phyloP scores from a whole-genome alignment of 2,329 filamentous ascomycete genomes.

The Coniochaeta hoffmannii region DNA sequence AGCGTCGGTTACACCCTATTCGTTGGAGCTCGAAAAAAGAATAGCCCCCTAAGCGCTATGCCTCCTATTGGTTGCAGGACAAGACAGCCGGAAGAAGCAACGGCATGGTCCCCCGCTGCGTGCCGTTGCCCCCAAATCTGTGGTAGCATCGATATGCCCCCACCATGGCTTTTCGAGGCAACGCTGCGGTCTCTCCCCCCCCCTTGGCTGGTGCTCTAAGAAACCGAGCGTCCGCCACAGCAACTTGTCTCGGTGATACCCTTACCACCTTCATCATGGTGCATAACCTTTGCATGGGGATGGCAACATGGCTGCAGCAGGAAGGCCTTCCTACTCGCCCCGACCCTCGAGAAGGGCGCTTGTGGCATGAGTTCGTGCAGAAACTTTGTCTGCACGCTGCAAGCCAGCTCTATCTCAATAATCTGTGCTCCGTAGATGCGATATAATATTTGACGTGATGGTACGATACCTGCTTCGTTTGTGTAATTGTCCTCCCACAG shows the following conservation, averaged over 20 bases:
- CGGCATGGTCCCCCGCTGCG: background rate
- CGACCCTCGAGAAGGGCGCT: background rate
- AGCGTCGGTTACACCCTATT: slow-evolving; percentile 17
- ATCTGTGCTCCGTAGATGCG: background rate
- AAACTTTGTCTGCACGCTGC: background rate
- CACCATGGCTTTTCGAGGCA: background rate
- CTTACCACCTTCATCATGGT: background rate
- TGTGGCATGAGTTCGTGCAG: background rate
- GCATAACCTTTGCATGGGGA: background rate
- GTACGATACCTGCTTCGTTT: background rate
- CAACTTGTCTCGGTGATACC: background rate
- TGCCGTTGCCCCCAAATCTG: background rate
- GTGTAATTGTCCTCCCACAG: background rate
- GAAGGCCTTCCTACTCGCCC: background rate
- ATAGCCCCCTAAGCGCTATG: slow-evolving; percentile 2
- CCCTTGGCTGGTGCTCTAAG: background rate
- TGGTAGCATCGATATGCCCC: background rate
- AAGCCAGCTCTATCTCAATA: background rate
- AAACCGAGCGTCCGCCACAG: background rate
- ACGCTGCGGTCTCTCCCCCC: background rate
- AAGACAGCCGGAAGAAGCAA: background rate
- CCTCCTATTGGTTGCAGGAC: background rate
- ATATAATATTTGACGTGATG: background rate
- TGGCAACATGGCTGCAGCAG: background rate
- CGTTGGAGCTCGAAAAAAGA: slow-evolving; percentile 10